Percentiles rank a stretch among this genome's conserved stretches.
Evolutionary conservation across 306 rosid genomes (phyloP).

Genomic region (Cicer judaicum): DNA sequence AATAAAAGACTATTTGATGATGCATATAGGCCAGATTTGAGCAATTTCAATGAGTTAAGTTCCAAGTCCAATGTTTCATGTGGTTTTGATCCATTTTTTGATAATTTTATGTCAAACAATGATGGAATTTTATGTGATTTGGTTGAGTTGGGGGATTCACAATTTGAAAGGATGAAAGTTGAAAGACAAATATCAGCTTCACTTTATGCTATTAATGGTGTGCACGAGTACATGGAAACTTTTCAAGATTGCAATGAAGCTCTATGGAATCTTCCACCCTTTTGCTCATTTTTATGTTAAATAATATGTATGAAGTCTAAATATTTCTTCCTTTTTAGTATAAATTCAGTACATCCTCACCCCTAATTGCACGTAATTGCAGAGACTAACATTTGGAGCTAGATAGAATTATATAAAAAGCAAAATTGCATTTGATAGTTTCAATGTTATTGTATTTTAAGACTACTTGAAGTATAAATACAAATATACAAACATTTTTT

Average conservation of each 20-base stretch:
- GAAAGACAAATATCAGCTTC: constrained; percentile 91
- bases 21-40: constrained; percentile 75
- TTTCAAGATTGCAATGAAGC: constrained; percentile 64
- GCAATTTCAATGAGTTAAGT: constrained; percentile 53
- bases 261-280: constrained; percentile 77
- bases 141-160: constrained; percentile 51
- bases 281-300: constrained; percentile 61
- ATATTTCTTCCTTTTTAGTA: neutral
- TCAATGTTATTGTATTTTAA: neutral
- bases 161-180: constrained; percentile 81
- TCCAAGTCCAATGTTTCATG: constrained; percentile 44
- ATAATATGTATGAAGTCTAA: neutral
- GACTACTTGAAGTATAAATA: neutral
- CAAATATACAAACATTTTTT: too few species aligned
- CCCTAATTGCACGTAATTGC: too few species aligned
- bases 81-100: constrained; percentile 50
- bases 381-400: neutral
- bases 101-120: constrained; percentile 51
- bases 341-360: neutral
- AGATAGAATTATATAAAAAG: neutral
- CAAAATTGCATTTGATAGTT: neutral
- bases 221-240: constrained; percentile 79
- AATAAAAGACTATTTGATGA: constrained; percentile 49
- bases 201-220: constrained; percentile 81
- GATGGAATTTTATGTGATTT: constrained; percentile 7